A percentile compares a stretch with the other conserved stretches of the same genome.
Evolutionary conservation across 371 early-diverging fungal species (phyloP).

Genomic region (Mycotypha africana): DNA sequence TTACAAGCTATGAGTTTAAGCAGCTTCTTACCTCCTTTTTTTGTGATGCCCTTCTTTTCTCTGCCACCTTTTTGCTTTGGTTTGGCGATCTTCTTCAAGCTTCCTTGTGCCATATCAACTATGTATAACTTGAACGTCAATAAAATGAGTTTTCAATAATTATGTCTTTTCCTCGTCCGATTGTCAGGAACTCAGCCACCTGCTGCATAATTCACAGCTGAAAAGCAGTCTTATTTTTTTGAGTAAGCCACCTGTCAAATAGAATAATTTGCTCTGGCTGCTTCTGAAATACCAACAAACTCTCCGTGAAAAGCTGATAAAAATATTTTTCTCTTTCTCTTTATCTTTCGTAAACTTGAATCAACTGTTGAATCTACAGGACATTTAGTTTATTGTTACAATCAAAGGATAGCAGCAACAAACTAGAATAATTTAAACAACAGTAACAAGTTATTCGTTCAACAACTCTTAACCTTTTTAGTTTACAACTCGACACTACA

Average conservation of each 20-base stretch:
- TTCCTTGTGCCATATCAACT: constrained; percentile 52
- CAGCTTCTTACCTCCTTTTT: constrained; percentile 47
- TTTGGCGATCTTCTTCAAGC: constrained; percentile 39
- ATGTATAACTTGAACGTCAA: no score
- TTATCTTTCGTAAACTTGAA: background rate
- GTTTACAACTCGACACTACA: no score
- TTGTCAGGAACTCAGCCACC: constrained; percentile 8
- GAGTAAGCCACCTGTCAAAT: background rate
- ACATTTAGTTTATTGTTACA: no score
- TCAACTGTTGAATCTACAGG: background rate
- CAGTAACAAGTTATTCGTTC: no score
- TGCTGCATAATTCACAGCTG: background rate
- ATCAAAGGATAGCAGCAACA: no score
- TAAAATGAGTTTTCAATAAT: background rate
- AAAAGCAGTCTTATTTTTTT: background rate
- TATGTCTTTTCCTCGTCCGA: background rate
- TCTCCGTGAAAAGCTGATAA: no score
- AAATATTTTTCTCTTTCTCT: background rate
- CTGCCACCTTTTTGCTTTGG: constrained; percentile 37
- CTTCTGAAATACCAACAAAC: background rate
- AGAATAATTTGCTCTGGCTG: background rate
- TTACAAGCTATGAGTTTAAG: background rate
- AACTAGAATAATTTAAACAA: no score
- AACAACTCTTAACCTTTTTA: no score
- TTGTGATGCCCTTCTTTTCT: constrained; percentile 47